These are phyloP conservation scores for Xylaria castorea DNA, from an alignment of 495 filamentous ascomycete genomes.

Conservation along the genomic window DNA sequence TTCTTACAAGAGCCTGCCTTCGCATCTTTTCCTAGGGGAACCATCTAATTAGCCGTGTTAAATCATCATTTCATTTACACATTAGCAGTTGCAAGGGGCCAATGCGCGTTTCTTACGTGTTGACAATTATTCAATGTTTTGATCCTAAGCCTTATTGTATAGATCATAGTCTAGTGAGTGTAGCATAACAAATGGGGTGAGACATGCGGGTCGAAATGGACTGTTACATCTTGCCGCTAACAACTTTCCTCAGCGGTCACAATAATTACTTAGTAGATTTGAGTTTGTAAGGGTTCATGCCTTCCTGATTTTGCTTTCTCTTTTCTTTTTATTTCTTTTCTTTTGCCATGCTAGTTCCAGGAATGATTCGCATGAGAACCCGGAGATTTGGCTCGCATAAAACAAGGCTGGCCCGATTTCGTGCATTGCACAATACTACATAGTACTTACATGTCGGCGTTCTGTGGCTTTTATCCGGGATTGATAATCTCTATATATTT, in stretches of 20 bases:
- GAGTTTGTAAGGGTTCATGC: not conserved
- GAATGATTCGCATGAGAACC: constrained; percentile 21
- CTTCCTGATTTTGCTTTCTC: not conserved
- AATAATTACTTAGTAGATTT: constrained; percentile 5
- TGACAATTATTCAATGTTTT: constrained; percentile 6
- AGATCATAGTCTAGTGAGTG: constrained; percentile 2
- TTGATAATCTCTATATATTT: not conserved
- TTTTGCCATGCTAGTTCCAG: constrained; percentile 4
- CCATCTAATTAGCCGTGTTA: constrained; percentile 5
- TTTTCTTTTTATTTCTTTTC: not conserved
- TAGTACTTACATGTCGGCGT: not conserved
- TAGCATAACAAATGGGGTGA: constrained; percentile 18
- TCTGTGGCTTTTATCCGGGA: not conserved
- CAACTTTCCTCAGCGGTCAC: constrained; percentile 3
- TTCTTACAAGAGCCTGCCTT: constrained; percentile 4
- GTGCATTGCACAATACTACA: not conserved
- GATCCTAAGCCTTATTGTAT: constrained; percentile 18
- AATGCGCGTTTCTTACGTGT: constrained; percentile 23
- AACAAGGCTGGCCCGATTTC: constrained; percentile 19
- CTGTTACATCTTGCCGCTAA: constrained; percentile 9
- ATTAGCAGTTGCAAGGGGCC: constrained; percentile 11
- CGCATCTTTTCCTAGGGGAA: not conserved
- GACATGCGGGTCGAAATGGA: constrained; percentile 18
- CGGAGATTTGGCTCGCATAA: constrained; percentile 15
- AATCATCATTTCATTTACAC: not conserved